Conservation (phyloP, 179 eudicot genomes). For the Nepenthes alata region DNA sequence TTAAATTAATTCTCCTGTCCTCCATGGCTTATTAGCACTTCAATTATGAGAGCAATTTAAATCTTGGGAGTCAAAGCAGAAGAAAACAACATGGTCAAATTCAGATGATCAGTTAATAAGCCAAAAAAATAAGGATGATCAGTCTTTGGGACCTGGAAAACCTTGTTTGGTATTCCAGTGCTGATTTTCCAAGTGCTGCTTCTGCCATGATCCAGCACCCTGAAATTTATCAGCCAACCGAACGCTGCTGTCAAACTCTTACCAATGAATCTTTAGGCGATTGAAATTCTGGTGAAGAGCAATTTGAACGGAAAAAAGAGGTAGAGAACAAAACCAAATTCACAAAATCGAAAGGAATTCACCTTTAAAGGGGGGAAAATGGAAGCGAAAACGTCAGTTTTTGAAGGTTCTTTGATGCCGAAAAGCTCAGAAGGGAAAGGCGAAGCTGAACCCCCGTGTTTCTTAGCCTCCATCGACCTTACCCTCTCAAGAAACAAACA, state of each 20-base stretch:
- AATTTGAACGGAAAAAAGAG: not conserved
- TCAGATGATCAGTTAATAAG: not conserved
- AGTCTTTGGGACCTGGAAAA: not conserved
- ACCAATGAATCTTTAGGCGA: not conserved
- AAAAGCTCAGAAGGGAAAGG: constrained; percentile 1
- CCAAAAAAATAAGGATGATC: no score
- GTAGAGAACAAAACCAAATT: not conserved
- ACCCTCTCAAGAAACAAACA: no score
- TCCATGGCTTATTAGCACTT: not conserved
- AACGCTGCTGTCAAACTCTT: not conserved
- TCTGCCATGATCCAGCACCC: constrained; percentile 3
- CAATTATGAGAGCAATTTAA: not conserved
- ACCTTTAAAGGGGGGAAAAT: constrained; percentile 4
- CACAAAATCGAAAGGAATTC: not conserved
- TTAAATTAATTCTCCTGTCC: no score
- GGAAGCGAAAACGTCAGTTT: constrained; percentile 1
- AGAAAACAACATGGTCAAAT: not conserved
- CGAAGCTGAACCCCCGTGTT: constrained; percentile 17
- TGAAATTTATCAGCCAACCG: not conserved
- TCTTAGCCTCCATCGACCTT: constrained; percentile 4
- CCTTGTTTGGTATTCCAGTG: constrained; percentile 1
- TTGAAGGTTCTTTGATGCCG: constrained; percentile 1
- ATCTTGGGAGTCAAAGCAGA: not conserved
- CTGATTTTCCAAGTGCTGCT: not conserved
- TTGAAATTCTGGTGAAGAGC: not conserved